These are phyloP conservation scores for Cordyceps cicadae DNA, from an alignment of 2,329 filamentous ascomycete species.

Conservation along the genomic window DNA sequence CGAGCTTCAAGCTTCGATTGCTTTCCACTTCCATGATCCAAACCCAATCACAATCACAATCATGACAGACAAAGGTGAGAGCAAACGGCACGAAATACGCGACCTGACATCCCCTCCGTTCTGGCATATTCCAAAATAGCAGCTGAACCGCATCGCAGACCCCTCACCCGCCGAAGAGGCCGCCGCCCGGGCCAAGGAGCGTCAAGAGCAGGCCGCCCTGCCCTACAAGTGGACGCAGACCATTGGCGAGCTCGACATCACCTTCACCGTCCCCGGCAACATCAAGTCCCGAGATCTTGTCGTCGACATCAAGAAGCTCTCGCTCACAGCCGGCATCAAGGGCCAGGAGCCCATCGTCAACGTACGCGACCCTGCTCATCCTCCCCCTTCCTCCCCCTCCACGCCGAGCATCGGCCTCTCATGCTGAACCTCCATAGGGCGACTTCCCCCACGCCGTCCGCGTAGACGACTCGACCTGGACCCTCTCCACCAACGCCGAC, in stretches of 20 bases:
- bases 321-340: slow-evolving; percentile 74
- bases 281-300: slow-evolving; percentile 77
- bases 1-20: slow-evolving; percentile 7
- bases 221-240: slow-evolving; percentile 98
- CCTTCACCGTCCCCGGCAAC: slow-evolving; percentile 68
- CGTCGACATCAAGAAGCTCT: slow-evolving; percentile 72
- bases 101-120: neutral
- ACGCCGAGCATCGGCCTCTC: neutral
- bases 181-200: slow-evolving; percentile 60
- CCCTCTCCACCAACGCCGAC: slow-evolving; percentile 63
- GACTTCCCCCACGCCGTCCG: slow-evolving; percentile 71
- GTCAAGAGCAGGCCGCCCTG: slow-evolving; percentile 74
- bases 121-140: neutral
- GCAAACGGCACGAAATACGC: neutral
- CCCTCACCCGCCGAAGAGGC: slow-evolving; percentile 48
- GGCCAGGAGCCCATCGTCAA: slow-evolving; percentile 78
- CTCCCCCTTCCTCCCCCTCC: neutral
- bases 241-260: slow-evolving; percentile 79
- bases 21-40: slow-evolving; percentile 3
- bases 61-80: slow-evolving; percentile 36
- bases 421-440: slow-evolving; percentile 50
- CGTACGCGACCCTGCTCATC: slow-evolving; percentile 41
- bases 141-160: slow-evolving; percentile 30
- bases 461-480: slow-evolving; percentile 91
- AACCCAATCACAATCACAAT: neutral